Evolutionary conservation across 495 filamentous ascomycete species (phyloP), one percentile per base, ranked within the genome.

Genomic region (Aspergillus indologenus): DNA sequence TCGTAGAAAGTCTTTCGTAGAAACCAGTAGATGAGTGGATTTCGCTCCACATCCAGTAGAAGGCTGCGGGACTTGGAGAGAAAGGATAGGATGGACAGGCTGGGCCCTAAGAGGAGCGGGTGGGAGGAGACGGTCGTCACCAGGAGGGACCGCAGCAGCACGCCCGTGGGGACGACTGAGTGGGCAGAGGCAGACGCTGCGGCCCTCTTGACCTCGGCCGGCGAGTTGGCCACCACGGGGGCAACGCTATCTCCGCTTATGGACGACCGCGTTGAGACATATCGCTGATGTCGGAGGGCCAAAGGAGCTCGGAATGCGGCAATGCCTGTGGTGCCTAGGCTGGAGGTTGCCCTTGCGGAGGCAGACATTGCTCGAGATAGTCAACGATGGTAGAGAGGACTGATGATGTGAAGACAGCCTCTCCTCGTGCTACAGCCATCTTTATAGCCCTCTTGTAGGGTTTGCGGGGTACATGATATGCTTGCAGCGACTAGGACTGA

Each of bases 51-150:
- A 45, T 75, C 71, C 12, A 77, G 58, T 19, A 81, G 44, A 23
- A 58, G 56, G 4, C 59, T 24, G n/a, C 63, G 52, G 0, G 70
- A 68, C 54, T 76, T 71, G 43, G 65, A 64, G 5, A 93, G 80
- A 20, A 79, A 66, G 5, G 81, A 82, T 70, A 93, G 86, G 31
- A 85, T 65, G 26, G 77, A 77, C 5, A 92, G 79, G 1, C 84
- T 88, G 3, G 85, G 81, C 6, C 69, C 68, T 18, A 95, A 82
- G 2, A 95, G 79, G 24, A 83, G 59, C 0, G 84, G 84, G 9
- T 87, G 90, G 1, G 88, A 89, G 0, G 91, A 94, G 48, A 96
- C 79, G 7, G 83, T 82, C 14, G 86, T 87, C 40, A 90, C 86
- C 46, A 88, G 79, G 47, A 92, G 79, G 1, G 90, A 91, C 44